These are phyloP conservation scores for Citrullus amarus DNA, from an alignment of 306 rosid species.

Conservation along the genomic window DNA sequence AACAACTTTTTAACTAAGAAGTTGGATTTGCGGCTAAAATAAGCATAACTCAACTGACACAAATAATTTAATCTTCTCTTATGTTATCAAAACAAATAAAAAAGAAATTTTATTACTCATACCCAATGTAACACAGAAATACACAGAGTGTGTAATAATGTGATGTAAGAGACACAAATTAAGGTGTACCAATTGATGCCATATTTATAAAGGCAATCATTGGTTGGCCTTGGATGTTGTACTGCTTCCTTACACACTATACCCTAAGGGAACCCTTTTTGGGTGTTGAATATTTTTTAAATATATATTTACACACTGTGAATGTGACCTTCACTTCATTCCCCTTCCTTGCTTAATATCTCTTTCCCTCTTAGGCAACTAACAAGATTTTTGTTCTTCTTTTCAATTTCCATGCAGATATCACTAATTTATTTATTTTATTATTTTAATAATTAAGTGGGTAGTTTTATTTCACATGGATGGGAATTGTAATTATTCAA, in stretches of 20 bases:
- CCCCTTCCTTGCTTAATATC: neutral
- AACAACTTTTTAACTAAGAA: no score
- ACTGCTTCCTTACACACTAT: neutral
- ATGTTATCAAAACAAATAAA: no score
- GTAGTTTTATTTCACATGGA: no score
- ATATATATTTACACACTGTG: neutral
- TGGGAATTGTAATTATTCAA: neutral
- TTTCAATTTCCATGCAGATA: neutral
- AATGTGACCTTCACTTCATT: neutral
- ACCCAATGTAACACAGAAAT: no score
- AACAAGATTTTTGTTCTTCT: neutral
- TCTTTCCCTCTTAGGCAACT: neutral
- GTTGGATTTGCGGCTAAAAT: no score
- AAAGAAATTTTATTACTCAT: no score
- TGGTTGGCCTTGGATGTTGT: neutral
- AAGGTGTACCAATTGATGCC: neutral
- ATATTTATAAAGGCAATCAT: conserved; percentile 13
- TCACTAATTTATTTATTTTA: no score
- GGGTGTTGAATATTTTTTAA: neutral
- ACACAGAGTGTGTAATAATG: no score
- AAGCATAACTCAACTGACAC: no score
- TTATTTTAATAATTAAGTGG: no score
- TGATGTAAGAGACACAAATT: neutral
- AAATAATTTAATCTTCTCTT: no score
- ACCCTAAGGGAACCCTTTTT: neutral